phyloP scores from a whole-genome alignment of 2,329 filamentous ascomycete genomes.

The Phyllachora maydis region DNA sequence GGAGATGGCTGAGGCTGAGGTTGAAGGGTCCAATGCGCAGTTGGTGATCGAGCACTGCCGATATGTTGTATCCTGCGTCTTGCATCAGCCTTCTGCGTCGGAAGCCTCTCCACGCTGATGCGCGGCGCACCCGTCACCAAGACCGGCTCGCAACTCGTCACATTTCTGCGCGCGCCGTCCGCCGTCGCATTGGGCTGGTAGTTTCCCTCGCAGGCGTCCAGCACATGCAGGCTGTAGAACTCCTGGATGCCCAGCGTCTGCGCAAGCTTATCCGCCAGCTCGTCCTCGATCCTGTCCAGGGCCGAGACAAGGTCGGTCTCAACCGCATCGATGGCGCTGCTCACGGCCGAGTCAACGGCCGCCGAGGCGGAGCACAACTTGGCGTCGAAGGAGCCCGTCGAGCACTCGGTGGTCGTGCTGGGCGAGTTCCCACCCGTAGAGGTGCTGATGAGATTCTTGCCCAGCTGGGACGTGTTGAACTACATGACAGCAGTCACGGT shows the following conservation, averaged over 20 bases:
- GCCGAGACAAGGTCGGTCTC: constrained; percentile 1
- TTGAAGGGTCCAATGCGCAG: constrained; percentile 6
- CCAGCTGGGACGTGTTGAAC: constrained; percentile 5
- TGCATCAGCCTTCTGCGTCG: too few species aligned
- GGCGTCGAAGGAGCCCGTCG: constrained; percentile 1
- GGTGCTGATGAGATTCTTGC: constrained; percentile 2
- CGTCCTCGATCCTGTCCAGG: constrained; percentile 2
- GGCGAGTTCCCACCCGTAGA: constrained; percentile 1
- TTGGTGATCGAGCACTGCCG: constrained; percentile 4
- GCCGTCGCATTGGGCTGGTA: constrained; percentile 3
- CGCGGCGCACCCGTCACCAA: too few species aligned
- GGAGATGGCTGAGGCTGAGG: constrained; percentile 4
- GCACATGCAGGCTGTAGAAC: constrained; percentile 6
- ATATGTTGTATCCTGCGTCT: constrained; percentile 5
- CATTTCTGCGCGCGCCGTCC: constrained; percentile 1
- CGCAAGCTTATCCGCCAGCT: constrained; percentile 1
- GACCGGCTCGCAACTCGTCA: constrained; percentile 3
- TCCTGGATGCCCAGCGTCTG: constrained; percentile 3
- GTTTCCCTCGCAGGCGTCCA: constrained; percentile 5
- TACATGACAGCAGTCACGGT: not conserved
- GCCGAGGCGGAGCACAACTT: too few species aligned
- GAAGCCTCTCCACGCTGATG: too few species aligned
- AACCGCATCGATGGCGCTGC: constrained; percentile 2
- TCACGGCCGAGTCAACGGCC: constrained; percentile 2
- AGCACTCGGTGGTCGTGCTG: constrained; percentile 1